phyloP scores from a whole-genome alignment of 2,329 filamentous ascomycete species.

The Biscogniauxia sp. region DNA sequence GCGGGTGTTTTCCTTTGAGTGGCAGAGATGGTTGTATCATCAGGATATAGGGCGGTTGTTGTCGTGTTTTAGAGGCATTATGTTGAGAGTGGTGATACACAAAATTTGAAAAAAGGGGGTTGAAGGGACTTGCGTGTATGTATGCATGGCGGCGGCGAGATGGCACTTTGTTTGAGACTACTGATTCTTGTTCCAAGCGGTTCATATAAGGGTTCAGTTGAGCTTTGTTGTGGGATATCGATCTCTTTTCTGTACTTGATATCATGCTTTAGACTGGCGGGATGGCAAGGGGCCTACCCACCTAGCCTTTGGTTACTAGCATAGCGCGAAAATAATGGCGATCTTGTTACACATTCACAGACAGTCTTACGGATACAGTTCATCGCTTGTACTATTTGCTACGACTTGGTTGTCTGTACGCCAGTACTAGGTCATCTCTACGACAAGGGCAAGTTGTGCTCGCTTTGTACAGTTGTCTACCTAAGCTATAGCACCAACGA shows the following conservation, averaged over 20 bases:
- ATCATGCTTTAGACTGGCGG: not conserved
- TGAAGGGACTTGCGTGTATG: not conserved
- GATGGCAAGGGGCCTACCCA: not conserved
- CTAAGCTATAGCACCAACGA: too few species aligned
- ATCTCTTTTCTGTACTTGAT: not conserved
- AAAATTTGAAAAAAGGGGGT: not conserved
- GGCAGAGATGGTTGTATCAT: not conserved
- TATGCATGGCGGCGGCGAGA: not conserved
- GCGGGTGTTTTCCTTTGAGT: not conserved
- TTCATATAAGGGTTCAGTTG: not conserved
- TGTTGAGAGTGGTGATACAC: not conserved
- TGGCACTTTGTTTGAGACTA: too few species aligned
- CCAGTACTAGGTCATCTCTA: too few species aligned
- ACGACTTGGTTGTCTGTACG: not conserved
- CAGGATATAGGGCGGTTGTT: too few species aligned
- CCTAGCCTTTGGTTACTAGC: not conserved
- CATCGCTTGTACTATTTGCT: not conserved
- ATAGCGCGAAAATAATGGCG: not conserved
- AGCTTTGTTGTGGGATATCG: not conserved
- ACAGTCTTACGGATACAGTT: too few species aligned
- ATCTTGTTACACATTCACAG: not conserved
- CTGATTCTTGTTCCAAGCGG: not conserved
- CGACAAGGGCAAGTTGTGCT: too few species aligned
- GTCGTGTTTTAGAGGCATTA: not conserved
- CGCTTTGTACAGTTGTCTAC: too few species aligned